phyloP scores from a whole-genome alignment of 306 rosid species.

The Vigna radiata region DNA sequence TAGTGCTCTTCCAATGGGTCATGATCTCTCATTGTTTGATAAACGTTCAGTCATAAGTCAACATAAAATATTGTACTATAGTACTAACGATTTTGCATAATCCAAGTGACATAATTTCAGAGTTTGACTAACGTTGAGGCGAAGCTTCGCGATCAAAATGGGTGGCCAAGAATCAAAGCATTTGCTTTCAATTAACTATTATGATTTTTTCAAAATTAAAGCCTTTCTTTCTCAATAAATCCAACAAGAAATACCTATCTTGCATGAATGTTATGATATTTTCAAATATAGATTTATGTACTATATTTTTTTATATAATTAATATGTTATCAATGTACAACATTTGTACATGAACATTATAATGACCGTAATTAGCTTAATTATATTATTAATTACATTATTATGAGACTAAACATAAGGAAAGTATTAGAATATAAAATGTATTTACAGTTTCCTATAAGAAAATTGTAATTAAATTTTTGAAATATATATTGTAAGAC shows the following conservation, averaged over 20 bases:
- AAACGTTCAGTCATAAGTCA: conserved; percentile 62
- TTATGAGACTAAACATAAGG: too few relatives aligned
- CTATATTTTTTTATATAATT: too few relatives aligned
- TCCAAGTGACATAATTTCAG: conserved; percentile 57
- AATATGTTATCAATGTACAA: too few relatives aligned
- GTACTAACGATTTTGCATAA: conserved; percentile 22
- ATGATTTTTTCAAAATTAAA: not conserved
- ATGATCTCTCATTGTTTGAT: conserved; percentile 37
- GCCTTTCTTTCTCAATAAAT: not conserved
- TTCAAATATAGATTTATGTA: not conserved
- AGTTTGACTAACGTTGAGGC: conserved; percentile 50
- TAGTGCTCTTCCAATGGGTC: conserved; percentile 46
- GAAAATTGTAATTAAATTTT: too few relatives aligned
- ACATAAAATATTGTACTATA: conserved; percentile 28
- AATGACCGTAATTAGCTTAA: too few relatives aligned
- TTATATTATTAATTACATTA: too few relatives aligned
- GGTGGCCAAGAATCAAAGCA: conserved; percentile 48
- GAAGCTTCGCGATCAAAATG: conserved; percentile 49
- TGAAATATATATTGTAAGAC: too few relatives aligned
- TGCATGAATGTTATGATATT: too few relatives aligned
- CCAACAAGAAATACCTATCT: not conserved
- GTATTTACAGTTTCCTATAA: too few relatives aligned
- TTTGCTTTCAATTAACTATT: conserved; percentile 48
- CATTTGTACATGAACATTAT: too few relatives aligned
- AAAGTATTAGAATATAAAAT: too few relatives aligned